Conservation (phyloP, 2,329 filamentous ascomycete species). For the Exophiala oligosperma region DNA sequence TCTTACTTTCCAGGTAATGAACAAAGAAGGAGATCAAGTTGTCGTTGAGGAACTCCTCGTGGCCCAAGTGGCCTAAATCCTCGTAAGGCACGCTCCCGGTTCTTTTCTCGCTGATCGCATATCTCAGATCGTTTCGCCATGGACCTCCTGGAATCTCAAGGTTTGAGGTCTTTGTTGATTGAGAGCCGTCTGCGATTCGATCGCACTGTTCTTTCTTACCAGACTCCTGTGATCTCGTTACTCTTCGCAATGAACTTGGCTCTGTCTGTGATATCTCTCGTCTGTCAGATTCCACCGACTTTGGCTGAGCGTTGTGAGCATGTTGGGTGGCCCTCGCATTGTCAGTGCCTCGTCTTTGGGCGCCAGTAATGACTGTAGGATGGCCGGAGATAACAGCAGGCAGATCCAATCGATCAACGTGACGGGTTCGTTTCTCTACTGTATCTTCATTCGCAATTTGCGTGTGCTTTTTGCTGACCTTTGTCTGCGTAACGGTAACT, state of each 20-base stretch:
- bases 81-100: constrained; percentile 46
- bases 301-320: background rate
- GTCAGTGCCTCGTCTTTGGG: background rate
- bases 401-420: constrained; percentile 21
- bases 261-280: background rate
- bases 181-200: background rate
- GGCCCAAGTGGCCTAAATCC: constrained; percentile 69
- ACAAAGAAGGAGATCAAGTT: constrained; percentile 89
- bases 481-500: background rate
- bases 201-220: background rate
- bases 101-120: constrained; percentile 47
- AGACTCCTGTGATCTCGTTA: constrained; percentile 7
- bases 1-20: constrained; percentile 65
- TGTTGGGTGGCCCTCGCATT: background rate
- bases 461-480: background rate
- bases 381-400: background rate
- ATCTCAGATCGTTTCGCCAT: constrained; percentile 42
- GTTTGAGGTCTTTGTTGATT: constrained; percentile 17
- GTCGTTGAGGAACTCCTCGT: constrained; percentile 87
- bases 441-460: background rate
- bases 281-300: background rate
- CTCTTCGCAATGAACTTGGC: background rate
- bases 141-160: constrained; percentile 23
- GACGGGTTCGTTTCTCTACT: constrained; percentile 9
- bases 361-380: constrained; percentile 7